These are phyloP conservation scores for Carpediemonas membranifera DNA, from an alignment of 78 protist genomes.

Conservation along the genomic window DNA sequence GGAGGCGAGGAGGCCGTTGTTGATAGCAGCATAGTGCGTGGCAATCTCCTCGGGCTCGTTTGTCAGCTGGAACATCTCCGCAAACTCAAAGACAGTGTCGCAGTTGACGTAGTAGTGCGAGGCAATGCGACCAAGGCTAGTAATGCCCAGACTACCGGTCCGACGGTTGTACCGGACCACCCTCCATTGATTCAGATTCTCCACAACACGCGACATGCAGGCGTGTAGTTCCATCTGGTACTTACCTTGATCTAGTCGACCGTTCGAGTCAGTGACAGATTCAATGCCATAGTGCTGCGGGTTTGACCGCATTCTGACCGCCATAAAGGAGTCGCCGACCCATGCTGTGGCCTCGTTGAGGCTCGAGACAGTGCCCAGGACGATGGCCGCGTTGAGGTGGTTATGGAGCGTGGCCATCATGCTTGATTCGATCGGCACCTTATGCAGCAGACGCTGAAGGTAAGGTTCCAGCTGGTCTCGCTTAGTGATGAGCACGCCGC, in stretches of 20 bases:
- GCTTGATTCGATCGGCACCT: slow-evolving; percentile 92
- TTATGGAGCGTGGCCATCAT: slow-evolving; percentile 67
- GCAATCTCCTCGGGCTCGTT: too few species aligned
- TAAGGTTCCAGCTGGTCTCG: too few species aligned
- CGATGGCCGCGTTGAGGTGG: slow-evolving; percentile 75
- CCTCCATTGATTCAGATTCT: slow-evolving; percentile 39
- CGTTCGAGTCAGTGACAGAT: background rate
- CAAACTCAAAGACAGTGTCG: too few species aligned
- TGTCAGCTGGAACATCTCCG: too few species aligned
- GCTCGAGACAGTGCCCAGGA: slow-evolving; percentile 83
- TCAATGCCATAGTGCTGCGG: slow-evolving; percentile 77
- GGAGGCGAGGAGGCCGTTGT: too few species aligned
- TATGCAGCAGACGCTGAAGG: too few species aligned
- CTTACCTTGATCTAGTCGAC: too few species aligned
- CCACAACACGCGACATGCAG: background rate
- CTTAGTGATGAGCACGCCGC: slow-evolving; percentile 79
- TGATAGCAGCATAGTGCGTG: too few species aligned
- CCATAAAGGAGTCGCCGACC: slow-evolving; percentile 84
- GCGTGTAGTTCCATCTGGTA: too few species aligned
- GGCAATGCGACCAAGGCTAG: slow-evolving; percentile 65
- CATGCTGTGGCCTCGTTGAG: slow-evolving; percentile 78
- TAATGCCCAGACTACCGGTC: slow-evolving; percentile 40
- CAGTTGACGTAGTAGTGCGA: slow-evolving; percentile 86
- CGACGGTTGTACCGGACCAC: slow-evolving; percentile 70
- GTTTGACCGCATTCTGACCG: slow-evolving; percentile 73